Percentiles rank a stretch among this genome's conserved stretches.
Evolutionary conservation across 176 grass and related monocot genomes (phyloP).

Genomic region (Calamus simplicifolius): DNA sequence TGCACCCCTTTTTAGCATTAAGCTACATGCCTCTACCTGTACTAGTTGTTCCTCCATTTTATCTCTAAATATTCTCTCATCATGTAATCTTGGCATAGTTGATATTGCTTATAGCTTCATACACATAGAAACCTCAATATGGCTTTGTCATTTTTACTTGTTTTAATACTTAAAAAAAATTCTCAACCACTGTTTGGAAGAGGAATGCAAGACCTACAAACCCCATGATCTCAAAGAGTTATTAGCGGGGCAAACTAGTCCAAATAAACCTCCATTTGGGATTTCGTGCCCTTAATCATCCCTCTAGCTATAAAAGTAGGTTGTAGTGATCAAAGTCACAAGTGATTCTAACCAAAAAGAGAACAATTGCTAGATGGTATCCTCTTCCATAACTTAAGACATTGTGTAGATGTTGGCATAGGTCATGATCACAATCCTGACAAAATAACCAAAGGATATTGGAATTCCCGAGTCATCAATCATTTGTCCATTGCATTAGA

Average conservation of each 20-base stretch:
- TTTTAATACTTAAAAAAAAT: no score
- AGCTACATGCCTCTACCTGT: no score
- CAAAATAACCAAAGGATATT: constrained; percentile 46
- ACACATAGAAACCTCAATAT: no score
- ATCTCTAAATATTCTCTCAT: no score
- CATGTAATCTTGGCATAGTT: no score
- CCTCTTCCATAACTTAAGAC: constrained; percentile 14
- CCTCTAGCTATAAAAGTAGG: constrained; percentile 36
- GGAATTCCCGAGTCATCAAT: constrained; percentile 15
- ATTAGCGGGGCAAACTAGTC: constrained; percentile 44
- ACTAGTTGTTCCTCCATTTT: no score
- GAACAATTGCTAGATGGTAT: constrained; percentile 14
- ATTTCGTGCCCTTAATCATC: constrained; percentile 52
- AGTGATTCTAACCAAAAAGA: constrained; percentile 39
- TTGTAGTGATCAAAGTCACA: constrained; percentile 78
- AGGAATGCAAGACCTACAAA: constrained; percentile 64
- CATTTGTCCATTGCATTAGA: constrained; percentile 43
- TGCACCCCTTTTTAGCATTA: no score
- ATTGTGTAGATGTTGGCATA: constrained; percentile 39
- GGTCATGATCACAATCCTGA: constrained; percentile 31
- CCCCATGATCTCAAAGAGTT: constrained; percentile 69
- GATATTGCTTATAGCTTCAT: no score
- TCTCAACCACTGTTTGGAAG: constrained; percentile 31
- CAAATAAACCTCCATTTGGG: constrained; percentile 51
- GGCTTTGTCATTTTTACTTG: no score